A percentile compares a stretch with the other conserved stretches of the same genome.
These are phyloP conservation scores for Apiotrichum gamsii DNA, from an alignment of 1,284 basidiomycete species.

Conservation along the genomic window DNA sequence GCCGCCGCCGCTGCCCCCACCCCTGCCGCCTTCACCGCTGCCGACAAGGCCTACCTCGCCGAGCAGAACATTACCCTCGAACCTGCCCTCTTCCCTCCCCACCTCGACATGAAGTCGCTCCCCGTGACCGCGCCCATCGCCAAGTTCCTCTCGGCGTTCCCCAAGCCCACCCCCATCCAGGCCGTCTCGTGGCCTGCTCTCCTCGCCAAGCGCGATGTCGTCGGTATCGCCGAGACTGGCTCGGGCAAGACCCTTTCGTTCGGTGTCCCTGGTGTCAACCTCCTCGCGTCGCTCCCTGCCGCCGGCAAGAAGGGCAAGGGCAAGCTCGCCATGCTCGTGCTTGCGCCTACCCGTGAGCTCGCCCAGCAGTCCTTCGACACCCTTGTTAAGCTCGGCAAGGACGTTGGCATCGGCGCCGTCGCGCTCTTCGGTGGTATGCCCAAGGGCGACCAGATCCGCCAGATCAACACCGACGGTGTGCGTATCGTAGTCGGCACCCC, in stretches of 20 bases:
- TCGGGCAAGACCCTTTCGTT: slow-evolving; percentile 96
- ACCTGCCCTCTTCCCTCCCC: slow-evolving; percentile 56
- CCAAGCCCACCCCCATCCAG: slow-evolving; percentile 91
- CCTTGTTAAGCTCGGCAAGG: slow-evolving; percentile 67
- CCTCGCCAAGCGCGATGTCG: slow-evolving; percentile 74
- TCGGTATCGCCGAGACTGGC: slow-evolving; percentile 97
- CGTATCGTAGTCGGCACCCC: slow-evolving; percentile 90
- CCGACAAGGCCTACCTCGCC: slow-evolving; percentile 60
- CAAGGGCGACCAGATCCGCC: slow-evolving; percentile 72
- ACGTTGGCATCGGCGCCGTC: slow-evolving; percentile 69
- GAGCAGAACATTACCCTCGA: slow-evolving; percentile 71
- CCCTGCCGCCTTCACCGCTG: slow-evolving; percentile 37
- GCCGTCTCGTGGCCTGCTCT: slow-evolving; percentile 92
- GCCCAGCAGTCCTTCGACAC: slow-evolving; percentile 92
- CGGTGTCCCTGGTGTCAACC: slow-evolving; percentile 68
- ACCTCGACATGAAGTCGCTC: slow-evolving; percentile 68
- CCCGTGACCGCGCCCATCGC: slow-evolving; percentile 60
- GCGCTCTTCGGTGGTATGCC: slow-evolving; percentile 89
- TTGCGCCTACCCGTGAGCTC: slow-evolving; percentile 90
- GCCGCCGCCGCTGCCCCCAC: slow-evolving; percentile 16
- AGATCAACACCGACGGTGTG: slow-evolving; percentile 55
- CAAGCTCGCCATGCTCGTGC: slow-evolving; percentile 67
- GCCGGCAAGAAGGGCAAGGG: slow-evolving; percentile 36
- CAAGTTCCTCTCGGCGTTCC: slow-evolving; percentile 64
- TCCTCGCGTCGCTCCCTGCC: slow-evolving; percentile 49